phyloP scores from a whole-genome alignment of 2,329 filamentous ascomycete genomes.

The Diaporthe destruens region DNA sequence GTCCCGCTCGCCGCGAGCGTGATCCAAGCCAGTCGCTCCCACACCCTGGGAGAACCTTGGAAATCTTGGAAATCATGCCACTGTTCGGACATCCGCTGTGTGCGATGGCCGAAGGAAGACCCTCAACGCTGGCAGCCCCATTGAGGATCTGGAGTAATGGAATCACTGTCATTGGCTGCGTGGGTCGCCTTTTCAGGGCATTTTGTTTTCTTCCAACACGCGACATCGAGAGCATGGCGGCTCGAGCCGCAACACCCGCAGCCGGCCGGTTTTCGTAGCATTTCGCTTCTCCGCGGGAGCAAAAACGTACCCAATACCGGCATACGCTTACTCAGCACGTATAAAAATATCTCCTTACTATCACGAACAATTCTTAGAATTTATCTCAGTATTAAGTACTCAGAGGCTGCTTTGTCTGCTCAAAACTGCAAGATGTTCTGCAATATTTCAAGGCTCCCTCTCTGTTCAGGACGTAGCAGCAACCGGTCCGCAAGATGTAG shows the following conservation, averaged over 20 bases:
- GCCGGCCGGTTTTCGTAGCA: conserved; percentile 29
- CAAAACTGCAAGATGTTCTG: too few relatives aligned
- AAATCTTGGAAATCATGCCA: conserved; percentile 20
- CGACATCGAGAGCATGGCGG: neutral
- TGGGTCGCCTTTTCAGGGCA: neutral
- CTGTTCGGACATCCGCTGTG: conserved; percentile 15
- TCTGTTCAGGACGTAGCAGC: too few relatives aligned
- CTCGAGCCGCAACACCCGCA: conserved; percentile 15
- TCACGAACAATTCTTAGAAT: neutral
- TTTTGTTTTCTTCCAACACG: neutral
- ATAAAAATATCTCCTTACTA: neutral
- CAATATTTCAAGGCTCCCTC: too few relatives aligned
- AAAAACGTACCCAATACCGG: neutral
- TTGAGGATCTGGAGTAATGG: conserved; percentile 1
- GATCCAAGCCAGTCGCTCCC: conserved; percentile 3
- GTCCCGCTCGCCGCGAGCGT: neutral
- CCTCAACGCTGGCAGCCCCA: neutral
- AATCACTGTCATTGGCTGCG: conserved; percentile 17
- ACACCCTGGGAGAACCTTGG: neutral
- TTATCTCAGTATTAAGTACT: too few relatives aligned
- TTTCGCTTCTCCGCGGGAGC: conserved; percentile 20
- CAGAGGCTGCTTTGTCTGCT: too few relatives aligned
- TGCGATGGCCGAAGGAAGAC: conserved; percentile 17
- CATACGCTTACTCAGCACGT: neutral
- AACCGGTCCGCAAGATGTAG: too few relatives aligned